These are phyloP conservation scores for Pseudocercospora vitis DNA, from an alignment of 2,329 filamentous ascomycete species.

Conservation along the genomic window DNA sequence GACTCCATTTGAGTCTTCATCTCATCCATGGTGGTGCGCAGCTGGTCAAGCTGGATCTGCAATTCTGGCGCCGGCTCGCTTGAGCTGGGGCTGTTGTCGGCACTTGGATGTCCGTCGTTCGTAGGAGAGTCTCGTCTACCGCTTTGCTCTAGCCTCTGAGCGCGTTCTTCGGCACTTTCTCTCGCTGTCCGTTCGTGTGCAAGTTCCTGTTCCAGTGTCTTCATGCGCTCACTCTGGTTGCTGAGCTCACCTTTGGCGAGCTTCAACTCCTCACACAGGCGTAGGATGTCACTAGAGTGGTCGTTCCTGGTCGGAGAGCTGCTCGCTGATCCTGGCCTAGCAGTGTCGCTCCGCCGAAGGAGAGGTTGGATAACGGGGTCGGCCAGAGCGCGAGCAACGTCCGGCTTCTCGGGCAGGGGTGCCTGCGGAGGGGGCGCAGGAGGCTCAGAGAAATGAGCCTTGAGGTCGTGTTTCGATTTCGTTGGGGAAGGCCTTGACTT, in stretches of 20 bases:
- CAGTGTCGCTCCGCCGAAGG: constrained; percentile 73
- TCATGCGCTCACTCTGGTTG: constrained; percentile 74
- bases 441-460: constrained; percentile 85
- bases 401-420: constrained; percentile 89
- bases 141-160: constrained; percentile 67
- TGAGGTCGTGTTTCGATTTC: constrained; percentile 70
- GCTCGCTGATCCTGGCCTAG: constrained; percentile 60
- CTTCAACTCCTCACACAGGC: constrained; percentile 80
- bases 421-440: constrained; percentile 92
- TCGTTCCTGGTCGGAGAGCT: constrained; percentile 62
- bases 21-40: constrained; percentile 77
- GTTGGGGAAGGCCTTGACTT: constrained; percentile 47
- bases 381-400: constrained; percentile 56
- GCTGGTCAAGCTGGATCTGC: constrained; percentile 71
- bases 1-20: constrained; percentile 77
- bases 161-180: constrained; percentile 79
- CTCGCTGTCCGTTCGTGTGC: constrained; percentile 77
- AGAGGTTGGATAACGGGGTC: constrained; percentile 56
- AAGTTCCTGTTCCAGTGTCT: constrained; percentile 76
- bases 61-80: constrained; percentile 44
- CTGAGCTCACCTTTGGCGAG: constrained; percentile 85
- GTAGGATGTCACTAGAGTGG: constrained; percentile 70
- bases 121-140: constrained; percentile 42
- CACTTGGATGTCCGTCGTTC: constrained; percentile 21
- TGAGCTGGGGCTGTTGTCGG: constrained; percentile 19